phyloP scores from a whole-genome alignment of 345 rosid genomes.

The Aquilaria sinensis region DNA sequence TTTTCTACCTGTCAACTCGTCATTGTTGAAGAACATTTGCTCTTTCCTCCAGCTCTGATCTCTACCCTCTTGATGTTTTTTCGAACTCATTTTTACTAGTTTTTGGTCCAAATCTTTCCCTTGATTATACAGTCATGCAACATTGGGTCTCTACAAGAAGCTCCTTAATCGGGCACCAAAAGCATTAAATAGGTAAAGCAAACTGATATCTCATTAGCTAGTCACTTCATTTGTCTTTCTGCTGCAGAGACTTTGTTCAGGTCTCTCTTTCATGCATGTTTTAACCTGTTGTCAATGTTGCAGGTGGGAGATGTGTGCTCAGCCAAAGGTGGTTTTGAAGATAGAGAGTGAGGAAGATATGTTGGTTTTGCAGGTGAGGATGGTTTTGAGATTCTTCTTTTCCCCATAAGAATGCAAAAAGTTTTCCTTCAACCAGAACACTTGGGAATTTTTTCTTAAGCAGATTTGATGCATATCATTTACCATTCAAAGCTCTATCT shows the following conservation, averaged over 20 bases:
- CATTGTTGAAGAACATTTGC: too few relatives aligned
- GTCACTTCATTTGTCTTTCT: not conserved
- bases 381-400: slow-evolving; percentile 5
- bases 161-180: slow-evolving; percentile 74
- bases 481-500: too few relatives aligned
- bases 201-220: not conserved
- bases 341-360: slow-evolving; percentile 87
- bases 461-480: not conserved
- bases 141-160: slow-evolving; percentile 89
- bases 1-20: too few relatives aligned
- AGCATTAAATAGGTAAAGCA: slow-evolving; percentile 61
- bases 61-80: too few relatives aligned
- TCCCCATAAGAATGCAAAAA: not conserved
- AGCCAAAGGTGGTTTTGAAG: slow-evolving; percentile 97
- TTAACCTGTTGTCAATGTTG: slow-evolving; percentile 10
- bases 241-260: not conserved
- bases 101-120: slow-evolving; percentile 8
- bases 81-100: not conserved
- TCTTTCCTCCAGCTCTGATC: too few relatives aligned
- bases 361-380: slow-evolving; percentile 83
- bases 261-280: not conserved
- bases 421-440: too few relatives aligned
- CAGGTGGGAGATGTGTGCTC: slow-evolving; percentile 97
- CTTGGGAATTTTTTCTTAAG: too few relatives aligned
- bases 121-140: slow-evolving; percentile 70